Evolutionary conservation across 345 rosid species (phyloP), one percentile per base, ranked within the genome.

Genomic region (Ceriops zippeliana): DNA sequence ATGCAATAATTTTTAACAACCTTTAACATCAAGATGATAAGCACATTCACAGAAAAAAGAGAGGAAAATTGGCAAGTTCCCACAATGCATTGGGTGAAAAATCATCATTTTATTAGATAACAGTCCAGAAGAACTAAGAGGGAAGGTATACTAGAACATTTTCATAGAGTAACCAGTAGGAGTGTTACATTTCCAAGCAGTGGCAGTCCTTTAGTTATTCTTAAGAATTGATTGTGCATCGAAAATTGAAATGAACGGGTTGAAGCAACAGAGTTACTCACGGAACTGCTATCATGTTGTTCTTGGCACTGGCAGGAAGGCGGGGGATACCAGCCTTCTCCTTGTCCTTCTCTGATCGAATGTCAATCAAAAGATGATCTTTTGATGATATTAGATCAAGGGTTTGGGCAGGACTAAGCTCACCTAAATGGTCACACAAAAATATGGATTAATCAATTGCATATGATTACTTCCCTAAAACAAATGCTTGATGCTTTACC

Each of bases 281-380:
- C 97, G 98, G 98, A 46, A 91, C 83, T 10, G 92, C 75, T 71
- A 93, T 68, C 85, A 86, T 69, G 75, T 76, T 81, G 86, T 85
- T 93, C 82, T 91, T 89, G 46, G 92, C 96, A 78, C 68, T 82
- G 17, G 98, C 86, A 67, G 98, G 97, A n/a, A 93, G 92, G 61
- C 96, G 95, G 20, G 98, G 98, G 52, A 91, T 75, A 37, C 97
- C 98, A 8, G 89, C 76, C 79, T 82, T 89, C 47, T 89, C 86
- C 80, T 93, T 93, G 57, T 93, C 98, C 79, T 93, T 93, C 87
- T 93, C 98, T 46, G 96, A 83, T 70, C 98, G 82, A 66, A 93
- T 85, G 70, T 93, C 98, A 0, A 93, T 80, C 95, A 93, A 64
- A 42, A 86, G 7, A 73, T 91, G 73, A 80, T 83, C 80, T 77